Evolutionary conservation across 2,329 filamentous ascomycete species (phyloP).

Genomic region (Monosporascus sp.): DNA sequence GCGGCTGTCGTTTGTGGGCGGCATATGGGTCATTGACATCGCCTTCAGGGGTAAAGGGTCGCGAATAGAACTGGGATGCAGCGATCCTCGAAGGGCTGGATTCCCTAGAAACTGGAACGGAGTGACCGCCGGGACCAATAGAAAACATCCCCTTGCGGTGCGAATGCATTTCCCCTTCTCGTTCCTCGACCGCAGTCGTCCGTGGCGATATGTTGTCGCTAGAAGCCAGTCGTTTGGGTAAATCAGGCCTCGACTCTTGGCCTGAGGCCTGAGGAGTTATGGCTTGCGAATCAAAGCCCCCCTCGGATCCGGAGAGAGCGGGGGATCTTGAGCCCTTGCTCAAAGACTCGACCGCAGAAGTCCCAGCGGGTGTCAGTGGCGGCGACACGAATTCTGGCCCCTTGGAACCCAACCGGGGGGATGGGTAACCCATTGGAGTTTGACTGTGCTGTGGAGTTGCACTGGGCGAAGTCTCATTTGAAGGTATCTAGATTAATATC

Average conservation of each 20-base stretch:
- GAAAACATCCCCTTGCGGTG: conserved; percentile 54
- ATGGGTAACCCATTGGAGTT: conserved; percentile 58
- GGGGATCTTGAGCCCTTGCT: conserved; percentile 17
- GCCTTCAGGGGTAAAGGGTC: conserved; percentile 72
- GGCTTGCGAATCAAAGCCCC: conserved; percentile 32
- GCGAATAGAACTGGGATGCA: conserved; percentile 60
- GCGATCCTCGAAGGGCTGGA: conserved; percentile 59
- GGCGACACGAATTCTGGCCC: conserved; percentile 76
- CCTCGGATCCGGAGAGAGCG: conserved; percentile 17
- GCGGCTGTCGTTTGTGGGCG: conserved; percentile 71
- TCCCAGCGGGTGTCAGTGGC: conserved; percentile 81
- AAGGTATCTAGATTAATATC: conserved; percentile 43
- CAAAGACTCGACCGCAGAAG: conserved; percentile 39
- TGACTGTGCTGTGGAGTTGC: conserved; percentile 62
- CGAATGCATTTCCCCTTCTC: conserved; percentile 23
- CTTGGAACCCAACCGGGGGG: conserved; percentile 62
- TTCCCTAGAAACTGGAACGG: conserved; percentile 54
- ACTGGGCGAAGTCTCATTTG: conserved; percentile 54
- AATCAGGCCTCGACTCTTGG: conserved; percentile 42
- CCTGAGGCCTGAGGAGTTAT: conserved; percentile 68
- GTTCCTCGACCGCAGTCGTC: conserved; percentile 33
- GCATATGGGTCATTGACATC: conserved; percentile 83
- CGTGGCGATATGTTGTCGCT: conserved; percentile 37
- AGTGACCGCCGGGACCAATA: conserved; percentile 41
- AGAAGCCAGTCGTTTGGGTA: conserved; percentile 38